These are phyloP conservation scores for Cordyceps fumosorosea DNA, from an alignment of 2,329 filamentous ascomycete genomes.

Conservation along the genomic window DNA sequence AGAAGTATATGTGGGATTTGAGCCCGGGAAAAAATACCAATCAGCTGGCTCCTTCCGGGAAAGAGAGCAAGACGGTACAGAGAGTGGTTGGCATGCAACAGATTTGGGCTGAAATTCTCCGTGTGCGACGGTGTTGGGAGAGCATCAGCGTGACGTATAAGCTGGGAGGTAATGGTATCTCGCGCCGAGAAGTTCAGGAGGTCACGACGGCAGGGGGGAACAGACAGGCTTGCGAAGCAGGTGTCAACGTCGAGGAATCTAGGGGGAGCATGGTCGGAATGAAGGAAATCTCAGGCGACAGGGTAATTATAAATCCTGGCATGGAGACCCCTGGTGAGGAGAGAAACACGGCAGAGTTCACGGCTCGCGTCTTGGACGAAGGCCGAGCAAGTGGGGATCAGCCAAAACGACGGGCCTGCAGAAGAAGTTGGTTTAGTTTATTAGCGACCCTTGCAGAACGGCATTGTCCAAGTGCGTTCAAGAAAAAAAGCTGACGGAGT, in stretches of 20 bases:
- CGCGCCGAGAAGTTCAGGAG: too few relatives aligned
- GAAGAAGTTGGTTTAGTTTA: too few relatives aligned
- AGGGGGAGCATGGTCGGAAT: background rate
- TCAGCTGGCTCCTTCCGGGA: background rate
- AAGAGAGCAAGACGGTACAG: background rate
- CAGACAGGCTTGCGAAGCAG: background rate
- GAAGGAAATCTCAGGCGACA: background rate
- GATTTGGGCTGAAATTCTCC: background rate
- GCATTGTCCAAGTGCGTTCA: background rate
- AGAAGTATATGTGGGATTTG: background rate
- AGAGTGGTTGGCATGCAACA: background rate
- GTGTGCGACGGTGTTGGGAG: background rate
- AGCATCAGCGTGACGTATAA: background rate
- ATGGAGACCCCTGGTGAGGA: background rate
- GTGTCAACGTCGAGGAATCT: background rate
- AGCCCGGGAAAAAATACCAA: background rate
- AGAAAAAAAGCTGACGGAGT: background rate
- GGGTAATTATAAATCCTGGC: background rate
- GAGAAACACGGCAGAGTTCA: background rate
- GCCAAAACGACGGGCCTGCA: background rate
- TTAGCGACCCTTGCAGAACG: background rate
- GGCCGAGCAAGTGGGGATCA: background rate
- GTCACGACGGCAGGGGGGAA: background rate
- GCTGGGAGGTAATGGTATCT: background rate
- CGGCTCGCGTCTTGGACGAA: conserved; percentile 1